Evolutionary conservation across 2,329 filamentous ascomycete species (phyloP), one percentile per base, ranked within the genome.

Genomic region (Xylaria sp.): DNA sequence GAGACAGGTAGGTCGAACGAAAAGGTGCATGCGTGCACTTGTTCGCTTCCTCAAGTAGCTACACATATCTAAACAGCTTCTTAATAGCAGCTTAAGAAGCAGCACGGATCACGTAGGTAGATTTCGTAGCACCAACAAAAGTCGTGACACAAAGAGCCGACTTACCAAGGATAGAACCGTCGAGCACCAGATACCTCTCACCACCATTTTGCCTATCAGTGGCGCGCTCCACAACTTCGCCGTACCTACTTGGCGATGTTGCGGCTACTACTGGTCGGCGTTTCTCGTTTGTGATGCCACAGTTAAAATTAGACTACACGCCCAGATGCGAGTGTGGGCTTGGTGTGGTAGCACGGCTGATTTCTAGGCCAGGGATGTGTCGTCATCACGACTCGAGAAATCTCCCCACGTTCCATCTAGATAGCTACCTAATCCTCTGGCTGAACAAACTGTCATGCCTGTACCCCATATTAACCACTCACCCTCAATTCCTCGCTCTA

Each of bases 91-190:
- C n/a, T n/a, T n/a, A n/a, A n/a, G n/a, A n/a, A n/a, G n/a, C n/a
- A n/a, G n/a, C n/a, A n/a, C n/a, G n/a, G n/a, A n/a, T n/a, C n/a
- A n/a, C n/a, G n/a, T n/a, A n/a, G n/a, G n/a, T n/a, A n/a, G 68
- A 21, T 62, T 65, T 24, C 65, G 54, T 21, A 34, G 9, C 32
- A 34, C 32, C 32, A 4, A 34, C 32, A 34, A 34, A 34, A n/a
- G n/a, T n/a, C n/a, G n/a, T n/a, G n/a, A n/a, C n/a, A n/a, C n/a
- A n/a, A n/a, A n/a, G n/a, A n/a, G n/a, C n/a, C n/a, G n/a, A n/a
- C n/a, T n/a, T n/a, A 27, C 4, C 8, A 36, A 36, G 3, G 34
- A 36, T 6, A 27, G 24, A 4, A 3, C 34, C 2, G 8, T 36
- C 34, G 34, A 36, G 42, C 42, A 17, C 42, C 3, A 8, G 42